Evolutionary conservation across 331 rosid species (phyloP).

Genomic region (Erythrophleum ivorense): DNA sequence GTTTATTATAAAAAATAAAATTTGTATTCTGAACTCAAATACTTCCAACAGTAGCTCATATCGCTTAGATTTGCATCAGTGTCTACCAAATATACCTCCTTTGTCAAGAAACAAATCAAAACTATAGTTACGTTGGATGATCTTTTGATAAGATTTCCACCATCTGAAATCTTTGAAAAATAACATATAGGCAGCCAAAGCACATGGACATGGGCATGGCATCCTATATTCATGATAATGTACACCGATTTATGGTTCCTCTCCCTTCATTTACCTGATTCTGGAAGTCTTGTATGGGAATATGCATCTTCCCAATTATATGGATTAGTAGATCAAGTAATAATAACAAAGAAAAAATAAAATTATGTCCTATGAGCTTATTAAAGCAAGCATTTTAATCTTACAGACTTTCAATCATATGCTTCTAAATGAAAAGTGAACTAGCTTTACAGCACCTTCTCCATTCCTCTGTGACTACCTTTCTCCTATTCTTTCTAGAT

Average conservation of each 20-base stretch:
- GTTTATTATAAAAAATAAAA: neutral
- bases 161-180: neutral
- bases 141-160: neutral
- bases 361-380: neutral
- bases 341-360: neutral
- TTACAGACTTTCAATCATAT: neutral
- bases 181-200: too few relatives aligned
- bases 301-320: neutral
- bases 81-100: neutral
- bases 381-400: neutral
- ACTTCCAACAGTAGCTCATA: neutral
- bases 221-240: neutral
- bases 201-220: neutral
- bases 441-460: neutral
- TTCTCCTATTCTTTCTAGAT: neutral
- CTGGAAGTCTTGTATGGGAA: neutral
- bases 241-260: neutral
- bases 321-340: neutral
- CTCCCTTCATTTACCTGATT: neutral
- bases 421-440: neutral
- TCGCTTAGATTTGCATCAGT: neutral
- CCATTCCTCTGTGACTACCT: neutral
- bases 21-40: neutral
- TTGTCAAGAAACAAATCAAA: neutral
- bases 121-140: neutral